Evolutionary conservation across 345 rosid species (phyloP), one percentile per base, ranked within the genome.

Genomic region (Gossypium anomalum): DNA sequence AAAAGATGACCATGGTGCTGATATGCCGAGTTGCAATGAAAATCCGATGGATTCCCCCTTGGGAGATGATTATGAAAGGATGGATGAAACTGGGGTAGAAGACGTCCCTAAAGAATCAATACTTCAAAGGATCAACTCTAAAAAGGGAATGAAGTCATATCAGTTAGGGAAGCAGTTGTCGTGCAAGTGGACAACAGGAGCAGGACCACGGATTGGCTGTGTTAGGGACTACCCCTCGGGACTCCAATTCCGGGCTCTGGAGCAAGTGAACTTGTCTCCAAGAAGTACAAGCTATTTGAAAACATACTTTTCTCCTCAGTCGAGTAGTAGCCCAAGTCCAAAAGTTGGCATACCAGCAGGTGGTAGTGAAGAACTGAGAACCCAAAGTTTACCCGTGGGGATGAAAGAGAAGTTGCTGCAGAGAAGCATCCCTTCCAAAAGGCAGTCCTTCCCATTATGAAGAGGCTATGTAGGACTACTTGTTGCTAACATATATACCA

Each of bases 201-300:
- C 97, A 43, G 99, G 99, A 70, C 98, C 99, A 10, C 86, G 97
- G 29, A 93, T 93, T 0, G 92, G 99, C 66, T 93, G 94, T n/a
- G 97, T 95, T 16, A 87, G 97, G 80, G 94, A 91, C 77, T 92
- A 85, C 77, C 99, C 99, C 3, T 80, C 90, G 3, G 86, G 86
- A 74, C 96, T 93, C 79, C 98, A 93, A 76, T 87, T 87, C 84
- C 90, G 82, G 63, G 98, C 94, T 38, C 71, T 95, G 76, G 98
- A 95, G 85, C 91, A 87, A 76, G 90, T 90, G 9, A 89, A 84
- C 85, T 82, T 95, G 84, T 95, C 98, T 57, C 98, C 98, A 9
- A 87, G 92, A 86, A 80, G 82, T 62, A 58, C 59, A 11, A 61
- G 47, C 67, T 1, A 14, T 67, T 25, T 43, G 17, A 73, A 60